Conservation (phyloP, 306 rosid species). For the Glycine tomentella region DNA sequence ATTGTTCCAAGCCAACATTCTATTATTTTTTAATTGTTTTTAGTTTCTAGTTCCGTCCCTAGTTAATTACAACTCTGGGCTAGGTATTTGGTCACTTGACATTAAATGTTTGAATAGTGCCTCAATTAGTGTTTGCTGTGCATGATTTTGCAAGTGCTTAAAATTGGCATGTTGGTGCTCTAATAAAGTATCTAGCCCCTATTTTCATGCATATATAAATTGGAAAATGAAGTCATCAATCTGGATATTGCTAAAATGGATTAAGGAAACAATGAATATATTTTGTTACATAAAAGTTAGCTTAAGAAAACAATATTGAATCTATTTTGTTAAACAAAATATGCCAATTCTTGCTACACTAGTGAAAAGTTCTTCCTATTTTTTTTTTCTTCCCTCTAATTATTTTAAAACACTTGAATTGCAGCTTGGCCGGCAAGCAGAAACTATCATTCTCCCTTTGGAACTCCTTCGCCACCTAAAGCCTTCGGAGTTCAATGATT, state of each 20-base stretch:
- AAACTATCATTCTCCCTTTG: constrained; percentile 87
- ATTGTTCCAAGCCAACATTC: background rate
- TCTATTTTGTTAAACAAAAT: background rate
- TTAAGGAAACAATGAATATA: constrained; percentile 5
- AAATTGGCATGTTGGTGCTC: background rate
- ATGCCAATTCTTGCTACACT: constrained; percentile 14
- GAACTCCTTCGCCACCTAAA: constrained; percentile 86
- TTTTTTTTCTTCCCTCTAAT: background rate
- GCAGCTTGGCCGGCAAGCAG: constrained; percentile 91
- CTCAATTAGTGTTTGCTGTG: background rate
- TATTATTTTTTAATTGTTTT: background rate
- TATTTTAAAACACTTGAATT: constrained; percentile 14
- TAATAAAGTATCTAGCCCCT: too few species aligned
- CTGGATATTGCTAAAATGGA: background rate
- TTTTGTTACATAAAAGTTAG: background rate
- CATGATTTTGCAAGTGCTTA: constrained; percentile 10
- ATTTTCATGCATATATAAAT: background rate
- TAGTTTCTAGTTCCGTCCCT: background rate
- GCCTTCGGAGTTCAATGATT: constrained; percentile 82
- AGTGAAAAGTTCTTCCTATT: background rate
- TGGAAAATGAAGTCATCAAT: background rate
- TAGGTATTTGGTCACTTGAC: background rate
- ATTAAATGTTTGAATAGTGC: background rate
- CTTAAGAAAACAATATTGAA: constrained; percentile 1
- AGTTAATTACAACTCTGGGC: background rate